phyloP scores from a whole-genome alignment of 345 rosid genomes.

The Cardamine chenopodiifolia region DNA sequence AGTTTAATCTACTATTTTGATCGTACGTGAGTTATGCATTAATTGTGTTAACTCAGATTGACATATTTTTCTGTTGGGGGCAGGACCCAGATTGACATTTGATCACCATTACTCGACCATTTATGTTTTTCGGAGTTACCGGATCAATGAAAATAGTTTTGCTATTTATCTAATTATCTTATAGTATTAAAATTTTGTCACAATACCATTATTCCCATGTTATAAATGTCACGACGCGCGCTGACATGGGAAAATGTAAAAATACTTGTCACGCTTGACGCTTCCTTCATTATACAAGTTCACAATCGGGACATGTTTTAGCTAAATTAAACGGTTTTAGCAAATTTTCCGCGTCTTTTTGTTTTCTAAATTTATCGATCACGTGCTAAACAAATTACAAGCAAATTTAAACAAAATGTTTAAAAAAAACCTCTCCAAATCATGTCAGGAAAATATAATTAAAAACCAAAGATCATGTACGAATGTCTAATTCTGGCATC shows the following conservation, averaged over 20 bases:
- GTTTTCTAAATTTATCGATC: conserved; percentile 2
- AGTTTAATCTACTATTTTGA: not conserved
- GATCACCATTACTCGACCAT: not conserved
- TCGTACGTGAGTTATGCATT: not conserved
- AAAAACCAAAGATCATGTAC: not conserved
- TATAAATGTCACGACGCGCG: conserved; percentile 4
- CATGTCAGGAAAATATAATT: not conserved
- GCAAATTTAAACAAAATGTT: too few species aligned
- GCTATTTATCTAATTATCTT: not conserved
- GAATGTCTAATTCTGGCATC: not conserved
- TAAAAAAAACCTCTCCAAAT: not conserved
- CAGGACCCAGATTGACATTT: not conserved
- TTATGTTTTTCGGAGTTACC: not conserved
- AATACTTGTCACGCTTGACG: not conserved
- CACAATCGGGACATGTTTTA: conserved; percentile 14
- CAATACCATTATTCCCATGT: not conserved
- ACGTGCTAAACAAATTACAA: not conserved
- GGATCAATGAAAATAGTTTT: not conserved
- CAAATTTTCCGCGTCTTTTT: too few species aligned
- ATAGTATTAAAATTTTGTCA: not conserved
- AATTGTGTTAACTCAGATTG: not conserved
- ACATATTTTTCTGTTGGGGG: not conserved
- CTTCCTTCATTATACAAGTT: not conserved
- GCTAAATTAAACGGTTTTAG: conserved; percentile 15
- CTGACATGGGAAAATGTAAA: not conserved